Evolutionary conservation across 2,329 filamentous ascomycete species (phyloP).

Genomic region (Hypoxylon rubiginosum): DNA sequence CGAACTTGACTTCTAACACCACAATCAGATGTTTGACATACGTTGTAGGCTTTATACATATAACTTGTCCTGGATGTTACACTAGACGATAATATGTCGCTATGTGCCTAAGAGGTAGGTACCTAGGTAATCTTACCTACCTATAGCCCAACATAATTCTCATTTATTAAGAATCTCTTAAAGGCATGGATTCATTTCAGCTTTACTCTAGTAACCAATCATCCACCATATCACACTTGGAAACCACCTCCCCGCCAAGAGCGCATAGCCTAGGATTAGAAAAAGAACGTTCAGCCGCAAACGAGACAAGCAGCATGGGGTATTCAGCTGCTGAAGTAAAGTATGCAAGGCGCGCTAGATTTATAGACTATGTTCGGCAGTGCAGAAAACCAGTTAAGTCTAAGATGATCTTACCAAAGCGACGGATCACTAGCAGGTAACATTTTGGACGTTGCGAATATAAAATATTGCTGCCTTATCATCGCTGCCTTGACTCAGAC

Average conservation of each 20-base stretch:
- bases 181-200: constrained; percentile 19
- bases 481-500: neutral
- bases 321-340: neutral
- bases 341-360: neutral
- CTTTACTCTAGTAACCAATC: constrained; percentile 21
- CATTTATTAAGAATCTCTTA: neutral
- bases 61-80: neutral
- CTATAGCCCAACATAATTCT: neutral
- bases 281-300: constrained; percentile 22
- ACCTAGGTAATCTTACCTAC: neutral
- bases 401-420: no score
- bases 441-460: no score
- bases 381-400: no score
- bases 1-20: neutral
- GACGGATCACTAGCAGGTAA: no score
- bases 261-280: constrained; percentile 5
- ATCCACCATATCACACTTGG: constrained; percentile 1
- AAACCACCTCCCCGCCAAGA: constrained; percentile 22
- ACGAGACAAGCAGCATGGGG: neutral
- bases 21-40: neutral
- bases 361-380: neutral
- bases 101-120: neutral
- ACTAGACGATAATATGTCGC: neutral
- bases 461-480: no score
- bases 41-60: neutral